Percentiles rank a stretch among this genome's conserved stretches.
Evolutionary conservation across 2,329 filamentous ascomycete genomes (phyloP).

Genomic region (Huntiella moniliformis): DNA sequence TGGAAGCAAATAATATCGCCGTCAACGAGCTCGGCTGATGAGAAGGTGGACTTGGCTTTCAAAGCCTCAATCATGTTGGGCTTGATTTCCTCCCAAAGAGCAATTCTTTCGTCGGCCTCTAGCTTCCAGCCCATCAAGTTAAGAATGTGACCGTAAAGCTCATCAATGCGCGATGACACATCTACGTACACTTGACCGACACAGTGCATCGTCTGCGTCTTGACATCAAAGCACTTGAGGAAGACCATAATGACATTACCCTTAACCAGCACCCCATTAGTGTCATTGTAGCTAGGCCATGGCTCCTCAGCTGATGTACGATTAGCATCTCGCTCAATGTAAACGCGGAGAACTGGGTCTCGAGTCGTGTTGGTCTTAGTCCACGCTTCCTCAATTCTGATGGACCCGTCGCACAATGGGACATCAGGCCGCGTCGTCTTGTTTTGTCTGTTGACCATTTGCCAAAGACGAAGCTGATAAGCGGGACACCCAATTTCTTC

Average conservation of each 20-base stretch:
- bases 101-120: slow-evolving; percentile 37
- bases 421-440: slow-evolving; percentile 87
- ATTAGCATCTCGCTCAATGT: slow-evolving; percentile 62
- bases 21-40: slow-evolving; percentile 85
- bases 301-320: slow-evolving; percentile 47
- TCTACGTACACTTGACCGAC: slow-evolving; percentile 73
- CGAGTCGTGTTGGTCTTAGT: slow-evolving; percentile 35
- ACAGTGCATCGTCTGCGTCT: slow-evolving; percentile 55
- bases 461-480: slow-evolving; percentile 65
- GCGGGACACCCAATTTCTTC: slow-evolving; percentile 49
- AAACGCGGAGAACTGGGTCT: slow-evolving; percentile 61
- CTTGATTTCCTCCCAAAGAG: slow-evolving; percentile 95
- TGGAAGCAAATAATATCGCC: slow-evolving; percentile 97
- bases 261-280: slow-evolving; percentile 37
- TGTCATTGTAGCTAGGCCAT: slow-evolving; percentile 47
- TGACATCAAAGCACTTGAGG: slow-evolving; percentile 76
- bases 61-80: slow-evolving; percentile 91
- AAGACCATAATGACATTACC: slow-evolving; percentile 63
- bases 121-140: slow-evolving; percentile 75
- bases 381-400: slow-evolving; percentile 56
- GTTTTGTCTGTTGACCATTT: slow-evolving; percentile 97
- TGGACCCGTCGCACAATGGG: slow-evolving; percentile 57
- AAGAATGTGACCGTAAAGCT: slow-evolving; percentile 59
- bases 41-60: slow-evolving; percentile 77
- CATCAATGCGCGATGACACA: slow-evolving; percentile 72